Evolutionary conservation across 129 eudicot species (phyloP).

Genomic region (Apium graveolens): DNA sequence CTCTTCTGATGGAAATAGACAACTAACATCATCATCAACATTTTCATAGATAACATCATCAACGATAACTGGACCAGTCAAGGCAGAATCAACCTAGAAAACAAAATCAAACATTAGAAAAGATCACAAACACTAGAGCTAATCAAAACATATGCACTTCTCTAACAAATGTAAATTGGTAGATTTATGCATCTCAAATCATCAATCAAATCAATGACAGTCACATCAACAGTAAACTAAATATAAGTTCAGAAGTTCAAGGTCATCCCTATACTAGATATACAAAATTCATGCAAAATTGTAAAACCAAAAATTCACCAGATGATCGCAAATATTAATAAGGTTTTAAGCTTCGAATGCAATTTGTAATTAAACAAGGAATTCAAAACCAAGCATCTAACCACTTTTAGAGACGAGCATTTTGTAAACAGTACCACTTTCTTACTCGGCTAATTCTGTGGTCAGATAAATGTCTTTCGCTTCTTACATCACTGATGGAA

Average conservation of each 20-base stretch:
- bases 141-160: not conserved
- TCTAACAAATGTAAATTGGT: not conserved
- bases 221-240: not conserved
- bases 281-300: not conserved
- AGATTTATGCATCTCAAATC: not conserved
- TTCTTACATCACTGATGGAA: not conserved
- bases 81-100: slow-evolving; percentile 45
- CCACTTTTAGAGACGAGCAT: not conserved
- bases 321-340: not conserved
- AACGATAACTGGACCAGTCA: slow-evolving; percentile 69
- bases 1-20: slow-evolving; percentile 42
- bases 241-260: not conserved
- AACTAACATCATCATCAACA: slow-evolving; percentile 47
- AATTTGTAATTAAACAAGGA: not conserved
- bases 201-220: not conserved
- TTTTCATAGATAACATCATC: slow-evolving; percentile 85
- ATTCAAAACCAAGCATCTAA: not conserved
- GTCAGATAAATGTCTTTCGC: not conserved
- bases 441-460: not conserved
- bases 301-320: not conserved
- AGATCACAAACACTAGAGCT: not conserved
- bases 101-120: slow-evolving; percentile 15
- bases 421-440: not conserved
- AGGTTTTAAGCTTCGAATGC: not conserved
- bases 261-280: not conserved